Evolutionary conservation across 2,329 filamentous ascomycete species (phyloP).

Genomic region (Thermomyces lanuginosus): DNA sequence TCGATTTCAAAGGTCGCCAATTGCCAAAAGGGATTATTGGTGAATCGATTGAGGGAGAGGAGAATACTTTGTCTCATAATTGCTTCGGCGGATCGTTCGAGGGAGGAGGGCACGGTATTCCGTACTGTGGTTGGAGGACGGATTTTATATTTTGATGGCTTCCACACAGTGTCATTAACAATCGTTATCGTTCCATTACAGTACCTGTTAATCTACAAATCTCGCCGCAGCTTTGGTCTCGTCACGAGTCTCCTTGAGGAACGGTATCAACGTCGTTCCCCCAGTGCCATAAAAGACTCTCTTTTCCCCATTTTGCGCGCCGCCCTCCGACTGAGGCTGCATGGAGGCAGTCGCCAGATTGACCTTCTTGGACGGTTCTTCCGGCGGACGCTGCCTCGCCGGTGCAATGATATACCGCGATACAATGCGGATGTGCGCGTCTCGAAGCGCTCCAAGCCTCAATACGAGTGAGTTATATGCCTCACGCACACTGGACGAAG

Average conservation of each 20-base stretch:
- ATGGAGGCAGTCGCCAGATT: constrained; percentile 29
- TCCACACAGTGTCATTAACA: no score
- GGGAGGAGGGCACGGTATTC: no score
- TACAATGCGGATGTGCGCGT: constrained; percentile 38
- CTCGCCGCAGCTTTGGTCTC: constrained; percentile 30
- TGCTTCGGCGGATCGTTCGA: no score
- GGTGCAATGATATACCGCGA: constrained; percentile 38
- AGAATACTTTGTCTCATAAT: no score
- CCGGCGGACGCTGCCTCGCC: constrained; percentile 11
- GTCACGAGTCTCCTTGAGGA: constrained; percentile 36
- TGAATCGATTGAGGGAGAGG: no score
- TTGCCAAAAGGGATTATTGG: no score
- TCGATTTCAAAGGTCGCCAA: no score
- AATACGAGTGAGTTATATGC: constrained; percentile 33
- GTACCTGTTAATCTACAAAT: constrained; percentile 11
- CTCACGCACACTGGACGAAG: constrained; percentile 19
- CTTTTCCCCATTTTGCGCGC: constrained; percentile 13
- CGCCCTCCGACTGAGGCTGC: constrained; percentile 7
- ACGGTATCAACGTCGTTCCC: constrained; percentile 38
- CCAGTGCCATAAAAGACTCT: constrained; percentile 33
- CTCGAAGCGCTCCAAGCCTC: constrained; percentile 31
- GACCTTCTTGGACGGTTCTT: constrained; percentile 8
- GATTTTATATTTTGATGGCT: no score
- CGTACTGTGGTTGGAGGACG: no score
- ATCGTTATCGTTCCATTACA: no score